A percentile compares a stretch with the other conserved stretches of the same genome.
Evolutionary conservation across 1,284 basidiomycete species (phyloP).

Genomic region (Serendipita sp.): DNA sequence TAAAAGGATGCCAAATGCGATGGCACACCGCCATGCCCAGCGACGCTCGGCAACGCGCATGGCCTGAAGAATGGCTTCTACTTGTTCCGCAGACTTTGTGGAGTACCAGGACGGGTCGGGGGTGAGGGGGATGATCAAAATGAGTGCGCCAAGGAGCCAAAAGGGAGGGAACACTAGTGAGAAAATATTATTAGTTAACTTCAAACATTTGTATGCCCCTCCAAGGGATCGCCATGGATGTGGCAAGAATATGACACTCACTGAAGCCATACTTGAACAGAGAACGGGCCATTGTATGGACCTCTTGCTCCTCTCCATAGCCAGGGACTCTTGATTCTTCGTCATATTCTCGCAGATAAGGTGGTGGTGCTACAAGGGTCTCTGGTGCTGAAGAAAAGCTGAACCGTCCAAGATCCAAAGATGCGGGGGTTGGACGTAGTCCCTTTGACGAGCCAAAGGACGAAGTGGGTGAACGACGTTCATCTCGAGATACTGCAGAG

Average conservation of each 20-base stretch:
- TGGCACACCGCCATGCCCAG: conserved; percentile 5
- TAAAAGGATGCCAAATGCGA: not conserved
- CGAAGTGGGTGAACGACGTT: not conserved
- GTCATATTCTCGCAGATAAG: not conserved
- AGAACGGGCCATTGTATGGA: not conserved
- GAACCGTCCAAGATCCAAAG: not conserved
- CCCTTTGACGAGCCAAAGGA: conserved; percentile 3
- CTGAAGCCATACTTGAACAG: conserved; percentile 1
- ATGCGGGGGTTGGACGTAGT: not conserved
- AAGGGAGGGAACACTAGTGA: conserved; percentile 1
- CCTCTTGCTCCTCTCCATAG: not conserved
- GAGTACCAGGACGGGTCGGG: not conserved
- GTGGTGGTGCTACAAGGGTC: not conserved
- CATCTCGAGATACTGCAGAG: not conserved
- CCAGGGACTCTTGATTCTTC: not conserved
- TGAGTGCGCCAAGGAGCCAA: conserved; percentile 3
- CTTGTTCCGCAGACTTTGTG: not conserved
- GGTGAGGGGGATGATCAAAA: not conserved
- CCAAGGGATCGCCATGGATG: not conserved
- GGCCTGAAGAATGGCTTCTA: not conserved
- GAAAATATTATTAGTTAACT: not conserved
- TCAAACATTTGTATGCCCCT: not conserved
- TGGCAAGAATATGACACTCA: not conserved
- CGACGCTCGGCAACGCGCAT: not conserved
- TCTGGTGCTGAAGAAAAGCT: not conserved